These are phyloP conservation scores for Lecanosticta acicola DNA, from an alignment of 2,329 filamentous ascomycete species.

Conservation along the genomic window DNA sequence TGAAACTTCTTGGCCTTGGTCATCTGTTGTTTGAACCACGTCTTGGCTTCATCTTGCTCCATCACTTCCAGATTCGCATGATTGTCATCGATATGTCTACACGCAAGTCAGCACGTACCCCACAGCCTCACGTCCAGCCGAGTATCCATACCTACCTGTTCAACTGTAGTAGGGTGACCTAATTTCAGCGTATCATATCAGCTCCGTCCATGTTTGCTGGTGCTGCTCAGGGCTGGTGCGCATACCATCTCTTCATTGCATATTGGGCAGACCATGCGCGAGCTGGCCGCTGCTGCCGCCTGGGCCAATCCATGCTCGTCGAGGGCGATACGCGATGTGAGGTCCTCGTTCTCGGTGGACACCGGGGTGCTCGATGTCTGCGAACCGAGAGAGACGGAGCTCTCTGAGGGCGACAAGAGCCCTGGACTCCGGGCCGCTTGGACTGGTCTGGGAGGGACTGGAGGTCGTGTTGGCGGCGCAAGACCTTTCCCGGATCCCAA, in stretches of 20 bases:
- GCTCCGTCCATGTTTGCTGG: constrained; percentile 13
- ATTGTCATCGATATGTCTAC: constrained; percentile 74
- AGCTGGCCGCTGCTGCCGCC: constrained; percentile 53
- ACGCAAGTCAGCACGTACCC: constrained; percentile 12
- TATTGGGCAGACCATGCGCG: constrained; percentile 85
- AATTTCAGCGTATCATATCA: constrained; percentile 26
- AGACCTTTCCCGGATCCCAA: constrained; percentile 81
- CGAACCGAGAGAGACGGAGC: constrained; percentile 72
- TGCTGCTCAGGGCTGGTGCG: not conserved
- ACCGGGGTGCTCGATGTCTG: constrained; percentile 66
- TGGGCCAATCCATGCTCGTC: constrained; percentile 53
- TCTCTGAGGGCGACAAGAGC: constrained; percentile 59
- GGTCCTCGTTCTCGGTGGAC: constrained; percentile 67
- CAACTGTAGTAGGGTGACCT: constrained; percentile 87
- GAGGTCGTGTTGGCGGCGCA: constrained; percentile 59
- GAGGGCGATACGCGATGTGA: constrained; percentile 74
- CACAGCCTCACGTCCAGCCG: not conserved
- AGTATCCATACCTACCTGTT: constrained; percentile 56
- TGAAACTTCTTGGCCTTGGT: constrained; percentile 90
- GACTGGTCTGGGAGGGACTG: constrained; percentile 43
- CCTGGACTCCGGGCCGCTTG: constrained; percentile 30
- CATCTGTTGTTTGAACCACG: constrained; percentile 94
- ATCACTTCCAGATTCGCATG: constrained; percentile 85
- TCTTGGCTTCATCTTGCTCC: constrained; percentile 90
- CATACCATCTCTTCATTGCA: constrained; percentile 93